These are phyloP conservation scores for Sporothrix protearum DNA, from an alignment of 2,329 filamentous ascomycete species.

Conservation along the genomic window DNA sequence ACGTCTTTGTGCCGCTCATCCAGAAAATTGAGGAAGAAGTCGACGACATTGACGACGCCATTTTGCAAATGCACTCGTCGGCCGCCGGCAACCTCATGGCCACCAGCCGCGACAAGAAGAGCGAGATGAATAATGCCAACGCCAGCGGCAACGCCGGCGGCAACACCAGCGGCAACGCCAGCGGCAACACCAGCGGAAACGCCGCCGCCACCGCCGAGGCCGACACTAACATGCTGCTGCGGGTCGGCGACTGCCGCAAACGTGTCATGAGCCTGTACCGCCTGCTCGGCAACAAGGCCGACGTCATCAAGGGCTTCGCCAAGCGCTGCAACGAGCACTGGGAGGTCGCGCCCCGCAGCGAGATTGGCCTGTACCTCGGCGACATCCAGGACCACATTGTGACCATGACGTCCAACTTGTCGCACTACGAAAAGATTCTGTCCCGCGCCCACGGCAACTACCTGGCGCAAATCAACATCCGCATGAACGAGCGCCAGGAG, in stretches of 20 bases:
- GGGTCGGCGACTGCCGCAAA: constrained; percentile 91
- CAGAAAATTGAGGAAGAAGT: constrained; percentile 93
- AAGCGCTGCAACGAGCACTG: constrained; percentile 98
- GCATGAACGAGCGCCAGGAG: constrained; percentile 97
- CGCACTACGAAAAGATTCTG: constrained; percentile 93
- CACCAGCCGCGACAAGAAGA: constrained; percentile 30
- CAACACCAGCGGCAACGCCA: constrained; percentile 26
- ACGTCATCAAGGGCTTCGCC: constrained; percentile 98
- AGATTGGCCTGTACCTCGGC: constrained; percentile 95
- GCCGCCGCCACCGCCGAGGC: constrained; percentile 23
- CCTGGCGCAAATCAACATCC: constrained; percentile 97
- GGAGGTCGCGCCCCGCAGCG: constrained; percentile 89
- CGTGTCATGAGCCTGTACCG: constrained; percentile 96
- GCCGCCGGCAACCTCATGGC: constrained; percentile 34
- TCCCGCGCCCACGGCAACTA: constrained; percentile 93
- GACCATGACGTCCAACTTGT: constrained; percentile 95
- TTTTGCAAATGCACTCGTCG: constrained; percentile 73
- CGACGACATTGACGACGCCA: constrained; percentile 91
- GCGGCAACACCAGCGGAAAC: constrained; percentile 36
- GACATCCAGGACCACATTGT: constrained; percentile 99
- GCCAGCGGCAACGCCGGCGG: constrained; percentile 21
- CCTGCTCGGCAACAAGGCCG: constrained; percentile 91
- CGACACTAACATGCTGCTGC: constrained; percentile 68
- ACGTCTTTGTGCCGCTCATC: constrained; percentile 90
- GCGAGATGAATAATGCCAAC: constrained; percentile 34